Conservation (phyloP, 2,329 filamentous ascomycete species). For the Rhinocladiella mackenziei region DNA sequence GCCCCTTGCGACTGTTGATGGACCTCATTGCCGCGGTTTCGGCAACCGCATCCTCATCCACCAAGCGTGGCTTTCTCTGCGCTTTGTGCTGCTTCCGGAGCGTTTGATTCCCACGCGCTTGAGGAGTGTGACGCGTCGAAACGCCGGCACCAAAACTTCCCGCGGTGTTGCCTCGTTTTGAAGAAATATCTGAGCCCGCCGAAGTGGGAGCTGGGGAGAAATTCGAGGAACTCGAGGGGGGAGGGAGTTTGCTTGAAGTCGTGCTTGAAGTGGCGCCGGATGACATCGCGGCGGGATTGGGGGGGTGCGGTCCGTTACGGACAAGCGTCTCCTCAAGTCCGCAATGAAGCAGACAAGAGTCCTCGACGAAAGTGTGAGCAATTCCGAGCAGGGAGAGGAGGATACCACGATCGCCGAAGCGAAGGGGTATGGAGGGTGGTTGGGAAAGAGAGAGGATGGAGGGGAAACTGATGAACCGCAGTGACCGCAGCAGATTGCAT, state of each 20-base stretch:
- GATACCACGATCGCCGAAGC: slow-evolving; percentile 23
- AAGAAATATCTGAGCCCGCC: slow-evolving; percentile 14
- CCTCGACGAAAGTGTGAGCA: slow-evolving; percentile 18
- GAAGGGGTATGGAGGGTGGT: slow-evolving; percentile 14
- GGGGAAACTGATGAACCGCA: slow-evolving; percentile 8
- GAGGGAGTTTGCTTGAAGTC: slow-evolving; percentile 22
- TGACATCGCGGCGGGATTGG: slow-evolving; percentile 24
- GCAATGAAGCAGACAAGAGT: slow-evolving; percentile 24
- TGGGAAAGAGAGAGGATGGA: slow-evolving; percentile 7
- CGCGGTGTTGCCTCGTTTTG: slow-evolving; percentile 39
- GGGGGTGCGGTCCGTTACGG: slow-evolving; percentile 6
- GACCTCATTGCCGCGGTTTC: slow-evolving; percentile 67
- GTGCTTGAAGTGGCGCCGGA: slow-evolving; percentile 25
- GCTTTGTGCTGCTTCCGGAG: slow-evolving; percentile 78
- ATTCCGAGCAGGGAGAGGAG: not conserved
- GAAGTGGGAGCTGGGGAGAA: slow-evolving; percentile 20
- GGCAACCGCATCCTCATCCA: slow-evolving; percentile 82
- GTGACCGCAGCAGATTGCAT: no score
- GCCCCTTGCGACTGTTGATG: slow-evolving; percentile 72
- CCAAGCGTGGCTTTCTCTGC: slow-evolving; percentile 67
- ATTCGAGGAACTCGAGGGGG: slow-evolving; percentile 18
- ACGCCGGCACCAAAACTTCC: slow-evolving; percentile 41
- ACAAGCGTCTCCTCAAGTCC: slow-evolving; percentile 22
- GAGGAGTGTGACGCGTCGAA: slow-evolving; percentile 36
- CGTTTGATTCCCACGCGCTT: slow-evolving; percentile 66